phyloP scores from a whole-genome alignment of 495 filamentous ascomycete genomes.

The Penicillium alfredii region DNA sequence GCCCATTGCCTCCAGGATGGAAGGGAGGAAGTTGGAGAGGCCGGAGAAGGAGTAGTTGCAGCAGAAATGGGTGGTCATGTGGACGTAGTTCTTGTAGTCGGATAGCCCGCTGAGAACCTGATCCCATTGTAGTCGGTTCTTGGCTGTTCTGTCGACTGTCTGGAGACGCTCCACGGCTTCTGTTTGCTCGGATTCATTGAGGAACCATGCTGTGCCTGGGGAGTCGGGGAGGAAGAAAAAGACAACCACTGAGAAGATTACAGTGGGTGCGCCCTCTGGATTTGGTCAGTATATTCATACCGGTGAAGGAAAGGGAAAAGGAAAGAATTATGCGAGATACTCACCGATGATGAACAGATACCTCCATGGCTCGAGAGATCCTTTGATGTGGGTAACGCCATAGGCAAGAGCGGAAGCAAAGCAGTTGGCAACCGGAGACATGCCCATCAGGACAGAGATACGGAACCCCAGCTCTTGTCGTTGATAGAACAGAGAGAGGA shows the following conservation, averaged over 20 bases:
- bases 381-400: conserved; percentile 52
- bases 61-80: conserved; percentile 25
- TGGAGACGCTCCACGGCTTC: conserved; percentile 23
- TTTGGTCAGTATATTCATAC: conserved; percentile 44
- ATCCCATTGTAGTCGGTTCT: conserved; percentile 14
- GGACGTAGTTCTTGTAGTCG: conserved; percentile 28
- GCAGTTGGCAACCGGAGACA: conserved; percentile 66
- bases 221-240: conserved; percentile 62
- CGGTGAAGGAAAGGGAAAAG: conserved; percentile 2
- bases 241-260: conserved; percentile 53
- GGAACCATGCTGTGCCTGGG: conserved; percentile 58
- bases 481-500: conserved; percentile 71
- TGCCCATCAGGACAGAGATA: conserved; percentile 60
- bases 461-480: conserved; percentile 64
- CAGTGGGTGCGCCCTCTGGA: conserved; percentile 64
- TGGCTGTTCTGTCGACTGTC: conserved; percentile 18
- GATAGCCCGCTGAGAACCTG: conserved; percentile 19
- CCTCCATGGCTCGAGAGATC: conserved; percentile 21
- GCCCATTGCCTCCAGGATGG: conserved; percentile 64
- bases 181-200: conserved; percentile 52
- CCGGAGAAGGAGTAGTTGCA: conserved; percentile 27
- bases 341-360: conserved; percentile 28
- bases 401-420: conserved; percentile 73
- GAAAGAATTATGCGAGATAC: too few species aligned
- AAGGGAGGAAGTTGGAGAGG: conserved; percentile 69